Percentiles rank a stretch among this genome's conserved stretches.
These are phyloP conservation scores for Arthrobotrys entomopaga DNA, from an alignment of 2,329 filamentous ascomycete species.

Conservation along the genomic window DNA sequence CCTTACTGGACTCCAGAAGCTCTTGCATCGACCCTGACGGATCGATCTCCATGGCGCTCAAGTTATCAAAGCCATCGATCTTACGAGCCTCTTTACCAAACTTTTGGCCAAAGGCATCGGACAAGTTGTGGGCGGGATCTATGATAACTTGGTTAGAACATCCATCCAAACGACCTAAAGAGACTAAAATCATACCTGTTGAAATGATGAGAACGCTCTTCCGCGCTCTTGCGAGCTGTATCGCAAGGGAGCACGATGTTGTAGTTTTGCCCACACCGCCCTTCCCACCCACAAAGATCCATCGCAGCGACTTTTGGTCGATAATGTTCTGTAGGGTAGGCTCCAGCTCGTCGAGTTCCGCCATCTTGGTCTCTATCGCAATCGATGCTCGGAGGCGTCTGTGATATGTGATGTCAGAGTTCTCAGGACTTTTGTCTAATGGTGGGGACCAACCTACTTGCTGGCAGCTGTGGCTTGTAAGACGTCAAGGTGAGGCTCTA, in stretches of 20 bases:
- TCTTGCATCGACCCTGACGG: slow-evolving; percentile 98
- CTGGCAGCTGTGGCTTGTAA: slow-evolving; percentile 23
- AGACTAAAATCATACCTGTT: slow-evolving; percentile 68
- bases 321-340: slow-evolving; percentile 93
- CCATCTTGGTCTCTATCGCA: slow-evolving; percentile 54
- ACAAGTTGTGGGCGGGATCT: slow-evolving; percentile 94
- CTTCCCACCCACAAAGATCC: slow-evolving; percentile 99
- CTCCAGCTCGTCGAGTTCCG: slow-evolving; percentile 82
- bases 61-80: slow-evolving; percentile 88
- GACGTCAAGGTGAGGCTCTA: slow-evolving; percentile 35
- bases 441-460: background rate
- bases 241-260: slow-evolving; percentile 97
- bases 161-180: background rate
- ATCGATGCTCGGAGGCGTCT: slow-evolving; percentile 4
- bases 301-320: slow-evolving; percentile 92
- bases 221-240: slow-evolving; percentile 93
- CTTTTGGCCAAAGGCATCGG: slow-evolving; percentile 97
- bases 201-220: slow-evolving; percentile 97
- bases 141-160: slow-evolving; percentile 12
- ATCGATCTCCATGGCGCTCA: slow-evolving; percentile 99
- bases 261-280: slow-evolving; percentile 99
- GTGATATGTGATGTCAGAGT: slow-evolving; percentile 3
- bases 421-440: slow-evolving; percentile 3
- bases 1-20: slow-evolving; percentile 69
- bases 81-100: slow-evolving; percentile 98